These are phyloP conservation scores for Magnolia sinica DNA, from an alignment of 164 flowering plant genomes.

Conservation along the genomic window DNA sequence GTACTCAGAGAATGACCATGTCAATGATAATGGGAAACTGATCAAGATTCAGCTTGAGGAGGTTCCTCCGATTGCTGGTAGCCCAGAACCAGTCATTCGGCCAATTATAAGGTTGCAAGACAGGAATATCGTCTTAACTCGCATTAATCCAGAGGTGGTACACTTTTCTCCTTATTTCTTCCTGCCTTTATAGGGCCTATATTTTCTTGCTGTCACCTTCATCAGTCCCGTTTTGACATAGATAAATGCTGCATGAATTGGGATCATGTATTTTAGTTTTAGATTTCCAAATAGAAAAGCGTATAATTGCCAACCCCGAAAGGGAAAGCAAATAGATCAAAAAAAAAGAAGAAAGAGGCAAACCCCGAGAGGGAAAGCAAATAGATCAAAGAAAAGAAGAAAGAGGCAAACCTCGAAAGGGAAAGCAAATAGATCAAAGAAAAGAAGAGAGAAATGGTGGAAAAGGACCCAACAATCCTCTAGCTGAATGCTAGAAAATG, in stretches of 20 bases:
- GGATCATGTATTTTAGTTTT: background rate
- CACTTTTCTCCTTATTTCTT: background rate
- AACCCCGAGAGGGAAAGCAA: too few species aligned
- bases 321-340: too few species aligned
- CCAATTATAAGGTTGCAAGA: conserved; percentile 89
- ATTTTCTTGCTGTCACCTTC: background rate
- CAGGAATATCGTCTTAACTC: conserved; percentile 78
- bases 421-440: too few species aligned
- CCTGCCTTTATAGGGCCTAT: background rate
- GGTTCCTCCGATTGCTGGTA: conserved; percentile 45
- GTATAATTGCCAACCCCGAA: too few species aligned
- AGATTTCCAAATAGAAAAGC: background rate
- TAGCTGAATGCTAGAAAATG: too few species aligned
- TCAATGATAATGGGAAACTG: conserved; percentile 62
- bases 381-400: too few species aligned
- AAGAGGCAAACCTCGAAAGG: too few species aligned
- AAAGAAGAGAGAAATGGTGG: too few species aligned
- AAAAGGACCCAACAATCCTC: too few species aligned
- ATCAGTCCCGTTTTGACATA: background rate
- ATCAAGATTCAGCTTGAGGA: conserved; percentile 67
- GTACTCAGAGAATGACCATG: conserved; percentile 67
- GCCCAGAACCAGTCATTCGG: conserved; percentile 55
- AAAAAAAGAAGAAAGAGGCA: too few species aligned
- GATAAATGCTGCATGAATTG: background rate
- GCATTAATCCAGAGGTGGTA: conserved; percentile 96